Percentiles rank a stretch among this genome's conserved stretches.
Conservation (phyloP, 805 yeast genomes). For the Zygotorulaspora florentina region DNA sequence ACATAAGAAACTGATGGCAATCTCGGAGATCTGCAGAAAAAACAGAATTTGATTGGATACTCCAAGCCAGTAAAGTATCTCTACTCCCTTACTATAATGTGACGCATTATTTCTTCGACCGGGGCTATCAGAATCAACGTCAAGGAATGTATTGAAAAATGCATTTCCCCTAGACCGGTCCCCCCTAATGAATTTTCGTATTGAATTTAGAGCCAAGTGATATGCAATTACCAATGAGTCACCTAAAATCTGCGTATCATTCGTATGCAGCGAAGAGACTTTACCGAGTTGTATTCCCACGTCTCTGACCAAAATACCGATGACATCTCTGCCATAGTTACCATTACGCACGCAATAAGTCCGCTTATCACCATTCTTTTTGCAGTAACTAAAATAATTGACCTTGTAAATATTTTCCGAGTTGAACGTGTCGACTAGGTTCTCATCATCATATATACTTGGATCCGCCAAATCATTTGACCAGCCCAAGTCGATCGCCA, state of each 20-base stretch:
- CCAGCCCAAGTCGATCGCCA: slow-evolving; percentile 32
- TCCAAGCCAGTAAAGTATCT: slow-evolving; percentile 14
- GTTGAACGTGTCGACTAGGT: slow-evolving; percentile 27
- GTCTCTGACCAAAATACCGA: slow-evolving; percentile 28
- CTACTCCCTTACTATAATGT: slow-evolving; percentile 17
- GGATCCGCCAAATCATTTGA: slow-evolving; percentile 12
- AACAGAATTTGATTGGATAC: slow-evolving; percentile 15
- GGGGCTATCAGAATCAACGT: slow-evolving; percentile 4
- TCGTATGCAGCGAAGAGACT: slow-evolving; percentile 16
- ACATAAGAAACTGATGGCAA: slow-evolving; percentile 10
- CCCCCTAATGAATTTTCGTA: slow-evolving; percentile 19
- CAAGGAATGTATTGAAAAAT: slow-evolving; percentile 15
- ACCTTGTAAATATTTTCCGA: slow-evolving; percentile 21
- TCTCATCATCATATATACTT: slow-evolving; percentile 25
- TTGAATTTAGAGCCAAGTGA: slow-evolving; percentile 20
- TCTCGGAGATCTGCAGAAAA: slow-evolving; percentile 11
- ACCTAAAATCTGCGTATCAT: slow-evolving; percentile 23
- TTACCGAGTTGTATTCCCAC: slow-evolving; percentile 30
- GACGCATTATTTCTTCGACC: slow-evolving; percentile 2
- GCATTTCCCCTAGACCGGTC: slow-evolving; percentile 17
- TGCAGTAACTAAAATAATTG: slow-evolving; percentile 31
- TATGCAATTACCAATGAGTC: slow-evolving; percentile 27
- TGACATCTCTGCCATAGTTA: slow-evolving; percentile 26
- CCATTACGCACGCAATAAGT: slow-evolving; percentile 22
- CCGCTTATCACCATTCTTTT: slow-evolving; percentile 11